Conservation (phyloP, 208 protist species). For the Spongospora subterranea region DNA sequence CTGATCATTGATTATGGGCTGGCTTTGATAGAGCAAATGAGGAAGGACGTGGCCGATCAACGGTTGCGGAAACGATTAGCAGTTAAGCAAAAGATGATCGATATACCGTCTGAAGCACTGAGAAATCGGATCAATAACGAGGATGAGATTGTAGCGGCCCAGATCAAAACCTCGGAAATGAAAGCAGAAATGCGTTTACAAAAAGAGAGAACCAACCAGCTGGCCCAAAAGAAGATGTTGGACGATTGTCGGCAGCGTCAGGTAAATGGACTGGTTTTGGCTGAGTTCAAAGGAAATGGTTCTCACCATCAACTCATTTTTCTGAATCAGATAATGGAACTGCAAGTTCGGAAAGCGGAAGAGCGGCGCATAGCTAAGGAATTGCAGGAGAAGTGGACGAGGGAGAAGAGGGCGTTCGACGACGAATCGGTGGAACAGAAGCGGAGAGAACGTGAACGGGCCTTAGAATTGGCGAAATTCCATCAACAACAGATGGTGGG, state of each 20-base stretch:
- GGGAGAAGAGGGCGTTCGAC: conserved; percentile 25
- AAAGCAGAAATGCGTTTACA: neutral
- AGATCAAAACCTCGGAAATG: neutral
- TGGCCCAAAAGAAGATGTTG: conserved; percentile 24
- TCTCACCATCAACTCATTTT: too few species aligned
- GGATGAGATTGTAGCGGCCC: conserved; percentile 5
- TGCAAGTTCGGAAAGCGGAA: neutral
- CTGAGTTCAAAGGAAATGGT: neutral
- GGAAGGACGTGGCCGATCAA: neutral
- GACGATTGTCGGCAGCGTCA: conserved; percentile 13
- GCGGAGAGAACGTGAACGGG: neutral
- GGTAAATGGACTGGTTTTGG: neutral
- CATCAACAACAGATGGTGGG: neutral
- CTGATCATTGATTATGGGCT: neutral
- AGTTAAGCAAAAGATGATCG: conserved; percentile 41
- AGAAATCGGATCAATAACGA: conserved; percentile 38
- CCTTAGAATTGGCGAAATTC: neutral
- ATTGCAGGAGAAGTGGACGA: neutral
- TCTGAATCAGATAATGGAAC: conserved; percentile 16
- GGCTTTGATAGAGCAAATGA: neutral
- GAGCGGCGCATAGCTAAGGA: neutral
- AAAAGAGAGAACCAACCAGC: neutral
- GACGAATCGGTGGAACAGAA: neutral
- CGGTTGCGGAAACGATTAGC: neutral
- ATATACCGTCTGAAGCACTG: neutral